These are phyloP conservation scores for Oryza meridionalis DNA, from an alignment of 176 grass and related monocot species.

Conservation along the genomic window DNA sequence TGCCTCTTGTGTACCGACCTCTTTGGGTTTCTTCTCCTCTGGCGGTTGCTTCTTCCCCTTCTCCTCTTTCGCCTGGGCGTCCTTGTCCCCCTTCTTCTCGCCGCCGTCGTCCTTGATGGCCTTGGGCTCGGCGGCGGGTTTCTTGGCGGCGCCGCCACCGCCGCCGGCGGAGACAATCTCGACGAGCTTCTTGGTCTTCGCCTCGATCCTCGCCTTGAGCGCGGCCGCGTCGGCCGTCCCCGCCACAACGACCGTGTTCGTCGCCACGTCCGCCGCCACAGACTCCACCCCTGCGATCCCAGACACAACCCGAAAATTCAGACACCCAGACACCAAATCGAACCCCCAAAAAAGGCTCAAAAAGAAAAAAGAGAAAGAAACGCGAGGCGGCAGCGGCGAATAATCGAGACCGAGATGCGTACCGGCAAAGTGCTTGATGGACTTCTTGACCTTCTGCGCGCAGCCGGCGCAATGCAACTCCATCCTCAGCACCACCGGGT, in stretches of 20 bases:
- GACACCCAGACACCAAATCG: not conserved
- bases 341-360: too few species aligned
- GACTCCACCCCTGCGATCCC: conserved; percentile 50
- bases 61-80: conserved; percentile 41
- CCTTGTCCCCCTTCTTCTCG: conserved; percentile 47
- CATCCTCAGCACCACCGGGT: conserved; percentile 56
- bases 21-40: conserved; percentile 57
- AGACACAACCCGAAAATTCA: not conserved
- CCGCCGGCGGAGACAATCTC: conserved; percentile 59
- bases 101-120: conserved; percentile 30
- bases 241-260: conserved; percentile 49
- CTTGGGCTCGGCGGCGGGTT: conserved; percentile 28
- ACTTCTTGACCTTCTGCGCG: conserved; percentile 67
- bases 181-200: conserved; percentile 56
- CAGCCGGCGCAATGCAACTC: conserved; percentile 81
- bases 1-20: conserved; percentile 48
- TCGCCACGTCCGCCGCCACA: conserved; percentile 37
- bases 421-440: conserved; percentile 55
- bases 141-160: conserved; percentile 22
- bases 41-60: conserved; percentile 51
- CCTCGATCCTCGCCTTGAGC: conserved; percentile 64
- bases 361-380: too few species aligned
- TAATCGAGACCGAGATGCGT: not conserved
- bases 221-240: conserved; percentile 58
- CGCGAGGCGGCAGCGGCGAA: too few species aligned